These are phyloP conservation scores for Jamesozyma rosinii DNA, from an alignment of 805 yeast genomes.

Conservation along the genomic window DNA sequence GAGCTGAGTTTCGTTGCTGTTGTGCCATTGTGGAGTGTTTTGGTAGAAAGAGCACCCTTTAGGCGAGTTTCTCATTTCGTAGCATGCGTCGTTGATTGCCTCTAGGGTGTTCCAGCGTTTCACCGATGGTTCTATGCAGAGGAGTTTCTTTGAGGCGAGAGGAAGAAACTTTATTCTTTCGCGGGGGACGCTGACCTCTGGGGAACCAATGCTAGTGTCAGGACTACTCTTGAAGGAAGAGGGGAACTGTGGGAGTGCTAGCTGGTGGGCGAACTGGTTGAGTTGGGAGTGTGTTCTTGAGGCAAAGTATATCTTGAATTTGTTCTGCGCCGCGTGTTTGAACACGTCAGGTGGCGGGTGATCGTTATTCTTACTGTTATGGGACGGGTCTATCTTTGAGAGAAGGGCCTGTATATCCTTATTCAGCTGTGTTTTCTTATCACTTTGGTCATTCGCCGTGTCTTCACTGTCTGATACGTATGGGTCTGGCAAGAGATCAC, in stretches of 20 bases:
- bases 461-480: constrained; percentile 25
- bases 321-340: constrained; percentile 22
- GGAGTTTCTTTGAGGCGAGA: constrained; percentile 74
- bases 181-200: too few relatives aligned
- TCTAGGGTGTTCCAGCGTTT: constrained; percentile 38
- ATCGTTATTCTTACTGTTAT: constrained; percentile 12
- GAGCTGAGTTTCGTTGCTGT: constrained; percentile 31
- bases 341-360: constrained; percentile 8
- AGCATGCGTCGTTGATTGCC: constrained; percentile 71
- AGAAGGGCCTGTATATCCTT: constrained; percentile 43
- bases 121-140: constrained; percentile 67
- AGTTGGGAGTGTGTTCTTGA: constrained; percentile 90
- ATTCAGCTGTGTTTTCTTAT: neutral
- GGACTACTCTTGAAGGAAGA: constrained; percentile 42
- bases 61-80: constrained; percentile 49
- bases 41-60: constrained; percentile 17
- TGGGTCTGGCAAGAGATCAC: constrained; percentile 18
- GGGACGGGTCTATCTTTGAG: constrained; percentile 31
- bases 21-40: constrained; percentile 36
- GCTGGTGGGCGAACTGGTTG: constrained; percentile 67
- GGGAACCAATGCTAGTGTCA: constrained; percentile 6
- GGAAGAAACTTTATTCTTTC: constrained; percentile 64
- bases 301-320: constrained; percentile 53
- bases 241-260: constrained; percentile 52
- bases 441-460: neutral